Conservation (phyloP, 2,329 filamentous ascomycete genomes). For the Sporothrix mexicana region DNA sequence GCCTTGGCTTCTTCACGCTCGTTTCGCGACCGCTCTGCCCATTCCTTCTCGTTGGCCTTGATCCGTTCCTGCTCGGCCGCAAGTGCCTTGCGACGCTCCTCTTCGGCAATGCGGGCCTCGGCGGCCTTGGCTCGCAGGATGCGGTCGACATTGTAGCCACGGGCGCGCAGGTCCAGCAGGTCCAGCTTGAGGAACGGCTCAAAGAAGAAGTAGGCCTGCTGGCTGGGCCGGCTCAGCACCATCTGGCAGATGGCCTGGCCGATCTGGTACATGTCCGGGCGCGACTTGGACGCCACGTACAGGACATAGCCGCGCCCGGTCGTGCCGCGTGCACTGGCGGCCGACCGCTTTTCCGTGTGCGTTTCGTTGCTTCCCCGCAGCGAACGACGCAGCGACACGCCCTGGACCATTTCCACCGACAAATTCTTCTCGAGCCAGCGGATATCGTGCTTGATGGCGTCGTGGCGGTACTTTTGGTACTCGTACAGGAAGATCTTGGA, state of each 20-base stretch:
- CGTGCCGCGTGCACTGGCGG: conserved; percentile 62
- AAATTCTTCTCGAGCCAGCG: conserved; percentile 92
- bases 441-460: conserved; percentile 82
- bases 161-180: conserved; percentile 77
- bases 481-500: conserved; percentile 89
- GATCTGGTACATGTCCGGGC: conserved; percentile 84
- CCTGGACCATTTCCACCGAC: conserved; percentile 75
- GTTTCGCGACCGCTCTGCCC: conserved; percentile 51
- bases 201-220: conserved; percentile 87
- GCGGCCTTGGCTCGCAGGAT: conserved; percentile 88
- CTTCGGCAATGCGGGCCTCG: conserved; percentile 85
- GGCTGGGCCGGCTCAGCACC: conserved; percentile 79
- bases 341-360: conserved; percentile 76
- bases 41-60: conserved; percentile 41
- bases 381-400: conserved; percentile 77
- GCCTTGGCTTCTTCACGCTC: conserved; percentile 43
- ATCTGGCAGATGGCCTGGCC: conserved; percentile 84
- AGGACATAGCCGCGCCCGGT: conserved; percentile 62
- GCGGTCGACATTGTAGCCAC: conserved; percentile 95
- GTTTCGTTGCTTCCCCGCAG: conserved; percentile 70
- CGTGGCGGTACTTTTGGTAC: conserved; percentile 69
- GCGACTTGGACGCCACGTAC: conserved; percentile 73
- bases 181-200: conserved; percentile 90
- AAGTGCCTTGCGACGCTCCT: conserved; percentile 74
- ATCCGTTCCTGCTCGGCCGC: conserved; percentile 65